phyloP scores from a whole-genome alignment of 768 basidiomycete genomes.

The Ephemerocybe angulata region DNA sequence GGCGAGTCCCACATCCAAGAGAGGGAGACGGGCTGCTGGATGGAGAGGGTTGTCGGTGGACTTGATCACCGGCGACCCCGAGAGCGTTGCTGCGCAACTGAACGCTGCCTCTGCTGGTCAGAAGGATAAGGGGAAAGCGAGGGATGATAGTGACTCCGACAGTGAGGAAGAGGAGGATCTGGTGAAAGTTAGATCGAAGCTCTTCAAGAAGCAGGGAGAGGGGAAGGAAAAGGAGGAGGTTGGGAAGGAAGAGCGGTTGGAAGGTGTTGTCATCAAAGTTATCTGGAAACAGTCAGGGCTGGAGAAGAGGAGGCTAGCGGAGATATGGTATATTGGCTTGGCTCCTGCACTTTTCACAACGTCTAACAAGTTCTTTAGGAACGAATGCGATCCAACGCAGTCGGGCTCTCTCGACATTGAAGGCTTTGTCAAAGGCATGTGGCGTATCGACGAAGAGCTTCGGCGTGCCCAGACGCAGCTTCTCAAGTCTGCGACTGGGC shows the following conservation, averaged over 20 bases:
- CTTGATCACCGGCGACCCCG: conserved; percentile 39
- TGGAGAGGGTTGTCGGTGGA: conserved; percentile 49
- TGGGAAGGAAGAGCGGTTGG: conserved; percentile 45
- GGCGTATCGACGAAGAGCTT: conserved; percentile 83
- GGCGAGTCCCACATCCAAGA: conserved; percentile 20
- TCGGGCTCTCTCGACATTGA: conserved; percentile 62
- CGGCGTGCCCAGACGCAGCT: conserved; percentile 49
- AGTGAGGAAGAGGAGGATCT: background rate
- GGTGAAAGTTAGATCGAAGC: conserved; percentile 8
- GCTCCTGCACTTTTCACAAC: background rate
- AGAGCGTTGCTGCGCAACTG: conserved; percentile 10
- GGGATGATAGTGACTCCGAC: background rate
- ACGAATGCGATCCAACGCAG: conserved; percentile 58
- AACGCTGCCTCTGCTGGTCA: conserved; percentile 1
- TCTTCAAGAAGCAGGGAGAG: conserved; percentile 12
- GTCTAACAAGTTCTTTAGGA: conserved; percentile 39
- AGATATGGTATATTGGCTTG: conserved; percentile 57
- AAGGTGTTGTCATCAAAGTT: conserved; percentile 50
- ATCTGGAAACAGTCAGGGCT: conserved; percentile 66
- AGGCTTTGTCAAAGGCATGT: conserved; percentile 74
- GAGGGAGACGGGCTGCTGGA: conserved; percentile 59
- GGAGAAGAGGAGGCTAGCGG: conserved; percentile 46
- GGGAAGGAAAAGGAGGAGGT: conserved; percentile 30
- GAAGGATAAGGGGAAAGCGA: conserved; percentile 4
- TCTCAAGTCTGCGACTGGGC: conserved; percentile 24